A percentile compares a stretch with the other conserved stretches of the same genome.
These are phyloP conservation scores for Solanum sitiens DNA, from an alignment of 257 asterid genomes.

Conservation along the genomic window DNA sequence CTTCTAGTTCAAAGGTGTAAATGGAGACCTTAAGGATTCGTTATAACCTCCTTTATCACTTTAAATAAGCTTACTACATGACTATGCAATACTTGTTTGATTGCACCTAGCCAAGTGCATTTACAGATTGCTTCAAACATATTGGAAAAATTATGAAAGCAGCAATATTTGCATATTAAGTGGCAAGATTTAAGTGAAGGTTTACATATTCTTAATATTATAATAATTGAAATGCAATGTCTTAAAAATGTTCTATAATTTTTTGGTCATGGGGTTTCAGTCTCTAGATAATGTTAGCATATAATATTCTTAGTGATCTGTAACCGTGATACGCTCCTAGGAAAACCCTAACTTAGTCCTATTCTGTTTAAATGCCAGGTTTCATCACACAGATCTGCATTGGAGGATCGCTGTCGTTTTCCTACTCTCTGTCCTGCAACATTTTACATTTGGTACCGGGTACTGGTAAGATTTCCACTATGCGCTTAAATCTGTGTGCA, in stretches of 20 bases:
- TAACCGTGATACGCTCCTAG: not conserved
- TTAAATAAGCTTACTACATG: not conserved
- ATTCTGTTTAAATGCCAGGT: slow-evolving; percentile 32
- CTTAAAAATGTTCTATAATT: not conserved
- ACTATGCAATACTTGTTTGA: not conserved
- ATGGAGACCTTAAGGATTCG: not conserved
- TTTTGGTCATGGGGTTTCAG: not conserved
- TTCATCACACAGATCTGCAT: slow-evolving; percentile 24
- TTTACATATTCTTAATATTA: not conserved
- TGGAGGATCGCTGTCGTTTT: slow-evolving; percentile 36
- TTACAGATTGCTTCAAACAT: not conserved
- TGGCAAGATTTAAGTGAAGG: not conserved
- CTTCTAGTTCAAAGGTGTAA: not conserved
- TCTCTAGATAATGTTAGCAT: not conserved
- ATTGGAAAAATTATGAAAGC: not conserved
- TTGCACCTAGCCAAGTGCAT: not conserved
- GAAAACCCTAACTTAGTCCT: not conserved
- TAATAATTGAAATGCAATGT: not conserved
- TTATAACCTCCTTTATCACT: not conserved
- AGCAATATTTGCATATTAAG: not conserved
- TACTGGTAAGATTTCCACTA: slow-evolving; percentile 42
- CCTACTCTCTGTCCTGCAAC: slow-evolving; percentile 66
- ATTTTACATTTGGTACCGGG: slow-evolving; percentile 63
- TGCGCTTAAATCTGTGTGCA: not conserved
- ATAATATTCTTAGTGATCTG: slow-evolving; percentile 1